Evolutionary conservation across 148 eudicot genomes (phyloP).

Genomic region (Diospyros lotus): DNA sequence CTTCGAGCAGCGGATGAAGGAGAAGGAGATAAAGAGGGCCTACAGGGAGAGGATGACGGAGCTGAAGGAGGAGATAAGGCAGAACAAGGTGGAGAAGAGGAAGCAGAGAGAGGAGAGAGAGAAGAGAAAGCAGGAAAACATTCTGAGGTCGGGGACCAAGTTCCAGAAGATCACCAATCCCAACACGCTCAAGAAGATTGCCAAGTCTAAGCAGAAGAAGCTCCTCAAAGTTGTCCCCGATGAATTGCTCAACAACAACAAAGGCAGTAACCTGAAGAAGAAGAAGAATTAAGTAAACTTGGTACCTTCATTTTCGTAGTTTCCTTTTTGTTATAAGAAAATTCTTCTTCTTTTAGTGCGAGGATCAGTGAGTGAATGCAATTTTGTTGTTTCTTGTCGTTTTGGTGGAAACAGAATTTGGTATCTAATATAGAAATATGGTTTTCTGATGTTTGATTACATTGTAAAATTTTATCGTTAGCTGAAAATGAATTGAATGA

Average conservation of each 20-base stretch:
- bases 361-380: neutral
- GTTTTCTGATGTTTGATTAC: neutral
- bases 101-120: conserved; percentile 54
- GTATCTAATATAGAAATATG: neutral
- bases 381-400: neutral
- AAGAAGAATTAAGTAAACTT: too few relatives aligned
- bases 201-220: conserved; percentile 71
- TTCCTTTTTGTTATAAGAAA: neutral
- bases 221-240: conserved; percentile 77
- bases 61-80: conserved; percentile 65
- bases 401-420: neutral
- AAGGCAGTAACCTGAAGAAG: neutral
- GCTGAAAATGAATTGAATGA: too few relatives aligned
- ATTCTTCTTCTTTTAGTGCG: neutral
- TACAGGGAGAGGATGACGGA: conserved; percentile 62
- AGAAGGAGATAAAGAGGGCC: conserved; percentile 75
- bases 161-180: conserved; percentile 83
- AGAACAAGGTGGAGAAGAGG: conserved; percentile 60
- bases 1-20: conserved; percentile 42
- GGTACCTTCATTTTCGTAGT: neutral
- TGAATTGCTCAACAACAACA: conserved; percentile 33
- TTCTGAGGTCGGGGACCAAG: conserved; percentile 68
- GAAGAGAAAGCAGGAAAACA: conserved; percentile 67
- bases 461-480: neutral
- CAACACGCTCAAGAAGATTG: conserved; percentile 77